A percentile compares a stretch with the other conserved stretches of the same genome.
Evolutionary conservation across 164 flowering plant species (phyloP).

Genomic region (Paratinospora sagittata): DNA sequence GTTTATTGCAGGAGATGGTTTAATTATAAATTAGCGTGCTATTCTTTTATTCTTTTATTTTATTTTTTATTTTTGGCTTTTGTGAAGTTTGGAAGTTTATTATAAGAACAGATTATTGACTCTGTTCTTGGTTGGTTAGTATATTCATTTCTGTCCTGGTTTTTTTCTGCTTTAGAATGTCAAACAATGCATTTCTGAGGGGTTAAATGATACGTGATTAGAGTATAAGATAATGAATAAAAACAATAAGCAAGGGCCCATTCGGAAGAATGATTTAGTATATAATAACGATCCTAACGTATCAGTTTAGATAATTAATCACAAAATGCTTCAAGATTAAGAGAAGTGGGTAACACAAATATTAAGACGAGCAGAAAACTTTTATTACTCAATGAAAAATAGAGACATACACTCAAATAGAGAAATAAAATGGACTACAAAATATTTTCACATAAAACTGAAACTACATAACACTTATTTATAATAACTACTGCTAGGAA

Average conservation of each 20-base stretch:
- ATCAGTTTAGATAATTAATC: background rate
- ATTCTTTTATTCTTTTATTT: background rate
- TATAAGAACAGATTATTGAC: background rate
- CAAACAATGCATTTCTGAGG: background rate
- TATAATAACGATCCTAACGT: background rate
- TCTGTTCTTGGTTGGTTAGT: background rate
- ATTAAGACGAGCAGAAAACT: no score
- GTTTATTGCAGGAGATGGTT: background rate
- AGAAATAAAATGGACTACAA: no score
- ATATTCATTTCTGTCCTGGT: background rate
- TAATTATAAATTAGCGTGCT: background rate
- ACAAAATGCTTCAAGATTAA: no score
- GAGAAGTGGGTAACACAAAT: no score
- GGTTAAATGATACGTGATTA: background rate
- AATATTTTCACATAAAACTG: no score
- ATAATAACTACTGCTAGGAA: no score
- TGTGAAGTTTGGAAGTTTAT: background rate
- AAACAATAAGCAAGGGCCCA: background rate
- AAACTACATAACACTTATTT: no score
- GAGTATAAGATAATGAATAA: background rate
- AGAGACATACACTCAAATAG: no score
- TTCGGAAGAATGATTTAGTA: background rate
- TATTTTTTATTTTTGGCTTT: background rate
- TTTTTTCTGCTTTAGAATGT: background rate
- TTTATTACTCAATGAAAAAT: no score